These are phyloP conservation scores for Sporopachydermia lactativora DNA, from an alignment of 805 yeast genomes.

Conservation along the genomic window DNA sequence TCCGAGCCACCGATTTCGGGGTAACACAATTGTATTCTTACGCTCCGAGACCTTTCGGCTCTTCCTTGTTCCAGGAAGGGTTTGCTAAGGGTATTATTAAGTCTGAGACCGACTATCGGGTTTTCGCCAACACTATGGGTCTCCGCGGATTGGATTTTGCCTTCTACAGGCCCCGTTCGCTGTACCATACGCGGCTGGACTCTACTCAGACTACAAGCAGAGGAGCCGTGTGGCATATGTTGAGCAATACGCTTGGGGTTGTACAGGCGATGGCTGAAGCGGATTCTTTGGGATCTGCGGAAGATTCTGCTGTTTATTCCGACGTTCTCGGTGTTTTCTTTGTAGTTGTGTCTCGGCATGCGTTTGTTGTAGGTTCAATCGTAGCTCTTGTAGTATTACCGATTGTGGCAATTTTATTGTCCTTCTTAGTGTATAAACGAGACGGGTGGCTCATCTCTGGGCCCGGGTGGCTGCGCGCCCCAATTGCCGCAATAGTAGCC, in stretches of 20 bases:
- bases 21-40: slow-evolving; percentile 43
- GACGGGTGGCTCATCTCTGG: slow-evolving; percentile 35
- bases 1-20: slow-evolving; percentile 72
- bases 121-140: slow-evolving; percentile 46
- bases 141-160: slow-evolving; percentile 83
- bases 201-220: slow-evolving; percentile 46
- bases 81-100: slow-evolving; percentile 56
- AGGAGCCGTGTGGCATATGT: slow-evolving; percentile 77
- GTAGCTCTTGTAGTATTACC: slow-evolving; percentile 42
- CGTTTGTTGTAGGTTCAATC: slow-evolving; percentile 37
- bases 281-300: slow-evolving; percentile 14
- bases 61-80: slow-evolving; percentile 74
- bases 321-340: slow-evolving; percentile 50
- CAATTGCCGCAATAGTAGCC: slow-evolving; percentile 39
- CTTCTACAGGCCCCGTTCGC: slow-evolving; percentile 69
- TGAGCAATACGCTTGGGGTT: slow-evolving; percentile 53
- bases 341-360: slow-evolving; percentile 35
- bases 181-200: slow-evolving; percentile 73
- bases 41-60: slow-evolving; percentile 52
- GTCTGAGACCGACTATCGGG: slow-evolving; percentile 78
- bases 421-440: slow-evolving; percentile 31
- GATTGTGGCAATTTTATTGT: slow-evolving; percentile 30
- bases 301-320: slow-evolving; percentile 39
- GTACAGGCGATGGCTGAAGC: slow-evolving; percentile 30
- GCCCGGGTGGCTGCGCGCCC: slow-evolving; percentile 37